Base-by-base conservation (phyloP, 2,329 filamentous ascomycete species). In the Cladosporium phlei region DNA sequence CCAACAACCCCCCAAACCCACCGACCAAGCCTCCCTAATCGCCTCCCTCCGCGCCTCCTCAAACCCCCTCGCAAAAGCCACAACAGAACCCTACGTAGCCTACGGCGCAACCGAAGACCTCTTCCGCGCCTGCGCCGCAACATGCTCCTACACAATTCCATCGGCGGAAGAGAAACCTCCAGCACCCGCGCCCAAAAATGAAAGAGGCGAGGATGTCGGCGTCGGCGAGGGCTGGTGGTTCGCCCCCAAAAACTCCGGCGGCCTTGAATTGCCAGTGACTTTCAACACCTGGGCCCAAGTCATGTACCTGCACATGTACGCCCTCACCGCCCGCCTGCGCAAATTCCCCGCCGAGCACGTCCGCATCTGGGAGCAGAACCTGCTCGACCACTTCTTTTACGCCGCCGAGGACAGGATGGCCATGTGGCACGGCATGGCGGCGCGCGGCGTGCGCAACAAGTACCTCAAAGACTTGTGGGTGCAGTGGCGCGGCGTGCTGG, bases 251-350 rank as follows among this genome's bases (percentile, higher is more conserved):
- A 33, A 35, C 4, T 30, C 50, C 7, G 53, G 53, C 8, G 58
- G 59, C 2, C 80, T 95, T 53, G 79, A 79, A 20, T 79, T 98
- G 14, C 76, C 79, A 24, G 87, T 89, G 1, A 97, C 89, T 0
- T 98, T 98, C 68, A 90, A 84, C 63, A 91, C 87, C 47, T 98
- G 93, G 93, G 87, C 89, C 16, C 90, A 97, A 68, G 84, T 97
- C 34, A 93, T 90, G 27, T 95, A 95, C 76, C 78, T 98, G 49
- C 91, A 98, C 73, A 86, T 98, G 78, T 97, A 95, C 74, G 78
- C 96, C 49, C 69, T 97, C 50, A 86, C 87, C 46, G 85, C 87
- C 37, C 85, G 90, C 47, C 73, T 96, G 58, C 86, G 93, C 54
- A 83, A 83, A 66, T 80, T 96, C 57, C 83, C 87, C 17, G 72